Conservation (phyloP, 1,284 basidiomycete genomes). For the Malassezia caprae region DNA sequence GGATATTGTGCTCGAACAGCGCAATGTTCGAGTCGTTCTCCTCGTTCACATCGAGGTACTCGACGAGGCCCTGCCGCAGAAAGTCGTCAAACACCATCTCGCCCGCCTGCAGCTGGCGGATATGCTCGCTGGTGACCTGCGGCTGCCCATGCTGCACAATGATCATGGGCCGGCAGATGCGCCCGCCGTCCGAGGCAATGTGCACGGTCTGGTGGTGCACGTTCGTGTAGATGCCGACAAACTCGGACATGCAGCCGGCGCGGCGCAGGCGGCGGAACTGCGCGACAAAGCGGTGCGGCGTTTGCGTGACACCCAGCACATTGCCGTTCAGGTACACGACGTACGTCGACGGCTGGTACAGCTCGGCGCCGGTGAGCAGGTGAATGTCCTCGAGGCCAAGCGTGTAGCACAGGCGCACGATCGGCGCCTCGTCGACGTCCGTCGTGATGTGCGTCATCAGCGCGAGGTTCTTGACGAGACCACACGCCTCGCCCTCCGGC, state of each 20-base stretch:
- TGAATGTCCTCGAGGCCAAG: constrained; percentile 94
- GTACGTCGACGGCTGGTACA: constrained; percentile 79
- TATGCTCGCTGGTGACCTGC: constrained; percentile 70
- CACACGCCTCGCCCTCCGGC: constrained; percentile 98
- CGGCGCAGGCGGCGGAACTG: constrained; percentile 86
- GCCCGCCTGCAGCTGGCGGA: constrained; percentile 67
- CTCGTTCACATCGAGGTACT: constrained; percentile 98
- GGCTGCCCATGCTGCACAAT: constrained; percentile 80
- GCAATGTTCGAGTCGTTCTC: constrained; percentile 98
- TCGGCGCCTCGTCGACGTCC: constrained; percentile 91
- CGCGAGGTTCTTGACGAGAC: constrained; percentile 94
- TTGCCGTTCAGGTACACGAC: constrained; percentile 96
- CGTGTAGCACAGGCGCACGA: constrained; percentile 79
- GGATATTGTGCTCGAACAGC: constrained; percentile 81
- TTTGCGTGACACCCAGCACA: constrained; percentile 82
- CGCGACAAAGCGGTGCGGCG: constrained; percentile 72
- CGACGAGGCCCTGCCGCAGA: constrained; percentile 84
- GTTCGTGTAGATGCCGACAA: constrained; percentile 94
- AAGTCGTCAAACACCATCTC: constrained; percentile 86
- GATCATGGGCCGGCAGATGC: constrained; percentile 95
- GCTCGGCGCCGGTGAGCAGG: constrained; percentile 84
- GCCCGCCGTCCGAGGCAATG: constrained; percentile 92
- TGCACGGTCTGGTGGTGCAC: constrained; percentile 89
- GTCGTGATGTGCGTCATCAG: constrained; percentile 99
- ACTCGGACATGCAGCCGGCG: constrained; percentile 84